These are phyloP conservation scores for Ogataea parapolymorpha DNA, from an alignment of 805 yeast genomes.

Conservation along the genomic window DNA sequence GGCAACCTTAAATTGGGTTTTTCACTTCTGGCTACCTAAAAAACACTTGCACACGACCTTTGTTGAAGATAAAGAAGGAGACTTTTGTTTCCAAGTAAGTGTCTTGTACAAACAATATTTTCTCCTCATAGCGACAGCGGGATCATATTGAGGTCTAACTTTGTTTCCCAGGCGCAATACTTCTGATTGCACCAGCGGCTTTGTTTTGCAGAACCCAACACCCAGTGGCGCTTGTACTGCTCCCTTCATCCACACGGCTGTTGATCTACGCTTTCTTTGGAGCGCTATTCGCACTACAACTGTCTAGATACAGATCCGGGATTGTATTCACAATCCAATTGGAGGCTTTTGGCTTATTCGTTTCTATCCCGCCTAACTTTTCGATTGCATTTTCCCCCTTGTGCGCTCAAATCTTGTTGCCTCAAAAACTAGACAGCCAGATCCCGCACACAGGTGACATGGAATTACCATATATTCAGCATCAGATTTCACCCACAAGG, in stretches of 20 bases:
- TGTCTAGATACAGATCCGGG: background rate
- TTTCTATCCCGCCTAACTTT: slow-evolving; percentile 1
- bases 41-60: background rate
- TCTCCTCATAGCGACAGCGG: slow-evolving; percentile 3
- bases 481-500: slow-evolving; percentile 1
- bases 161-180: background rate
- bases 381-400: slow-evolving; percentile 1
- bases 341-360: background rate
- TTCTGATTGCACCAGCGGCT: background rate
- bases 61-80: slow-evolving; percentile 1
- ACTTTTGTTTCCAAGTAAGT: slow-evolving; percentile 3
- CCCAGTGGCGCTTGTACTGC: background rate
- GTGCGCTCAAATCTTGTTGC: background rate
- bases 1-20: background rate
- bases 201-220: background rate
- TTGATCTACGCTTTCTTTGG: background rate
- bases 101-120: slow-evolving; percentile 4
- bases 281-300: no score
- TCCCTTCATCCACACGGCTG: background rate
- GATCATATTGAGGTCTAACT: background rate
- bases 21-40: no score
- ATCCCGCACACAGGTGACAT: slow-evolving; percentile 2
- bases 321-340: background rate
- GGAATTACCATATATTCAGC: slow-evolving; percentile 17
- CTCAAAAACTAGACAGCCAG: background rate